Conservation (phyloP, 129 eudicot genomes). For the Smallanthus sonchifolius region DNA sequence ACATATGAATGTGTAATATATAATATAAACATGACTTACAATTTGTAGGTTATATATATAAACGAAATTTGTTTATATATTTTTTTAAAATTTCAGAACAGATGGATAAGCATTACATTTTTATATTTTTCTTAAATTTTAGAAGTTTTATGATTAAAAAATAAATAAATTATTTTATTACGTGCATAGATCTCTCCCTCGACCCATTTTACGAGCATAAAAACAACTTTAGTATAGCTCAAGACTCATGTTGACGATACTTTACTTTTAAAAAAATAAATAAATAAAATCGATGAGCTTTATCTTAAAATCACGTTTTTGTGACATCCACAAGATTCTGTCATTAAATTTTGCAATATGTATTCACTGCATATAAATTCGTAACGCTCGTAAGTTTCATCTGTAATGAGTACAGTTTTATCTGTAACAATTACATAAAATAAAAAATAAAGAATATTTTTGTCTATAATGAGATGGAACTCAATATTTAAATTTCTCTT, state of each 20-base stretch:
- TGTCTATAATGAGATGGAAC: not conserved
- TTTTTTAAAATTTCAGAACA: no score
- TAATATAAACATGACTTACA: no score
- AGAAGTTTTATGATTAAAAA: no score
- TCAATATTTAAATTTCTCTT: not conserved
- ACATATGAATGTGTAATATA: no score
- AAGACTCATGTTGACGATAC: not conserved
- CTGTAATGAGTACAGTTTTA: not conserved
- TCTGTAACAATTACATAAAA: not conserved
- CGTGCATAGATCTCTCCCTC: no score
- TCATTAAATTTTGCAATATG: constrained; percentile 2
- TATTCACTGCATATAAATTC: constrained; percentile 4
- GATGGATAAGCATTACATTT: no score
- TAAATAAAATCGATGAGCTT: not conserved
- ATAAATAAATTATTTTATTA: no score
- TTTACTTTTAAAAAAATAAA: not conserved
- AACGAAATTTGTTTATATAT: no score
- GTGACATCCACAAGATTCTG: not conserved
- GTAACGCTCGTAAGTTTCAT: constrained; percentile 17
- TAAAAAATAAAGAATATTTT: not conserved
- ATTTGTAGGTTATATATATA: no score
- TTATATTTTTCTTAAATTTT: no score
- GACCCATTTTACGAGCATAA: no score
- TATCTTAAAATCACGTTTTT: not conserved
- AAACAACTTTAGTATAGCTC: no score